A percentile compares a stretch with the other conserved stretches of the same genome.
These are phyloP conservation scores for Cladosporium halotolerans DNA, from an alignment of 2,329 filamentous ascomycete species.

Conservation along the genomic window DNA sequence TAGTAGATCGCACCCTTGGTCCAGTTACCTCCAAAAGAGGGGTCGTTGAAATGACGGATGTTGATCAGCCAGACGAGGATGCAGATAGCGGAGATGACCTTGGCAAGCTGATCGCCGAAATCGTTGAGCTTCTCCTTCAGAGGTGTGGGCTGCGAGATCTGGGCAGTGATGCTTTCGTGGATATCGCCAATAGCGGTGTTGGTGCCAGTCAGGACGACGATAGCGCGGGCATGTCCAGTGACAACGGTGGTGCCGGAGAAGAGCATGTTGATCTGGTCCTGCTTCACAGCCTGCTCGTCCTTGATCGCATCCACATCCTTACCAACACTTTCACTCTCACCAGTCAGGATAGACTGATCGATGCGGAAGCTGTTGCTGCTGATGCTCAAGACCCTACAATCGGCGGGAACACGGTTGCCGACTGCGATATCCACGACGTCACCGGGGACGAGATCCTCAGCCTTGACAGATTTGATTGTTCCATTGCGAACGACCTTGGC, in stretches of 20 bases:
- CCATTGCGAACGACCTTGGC: constrained; percentile 89
- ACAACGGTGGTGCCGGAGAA: constrained; percentile 98
- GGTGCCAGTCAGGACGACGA: constrained; percentile 83
- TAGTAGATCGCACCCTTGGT: constrained; percentile 98
- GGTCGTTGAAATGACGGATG: constrained; percentile 92
- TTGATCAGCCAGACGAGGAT: constrained; percentile 98
- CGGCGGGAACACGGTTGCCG: constrained; percentile 88
- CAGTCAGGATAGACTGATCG: constrained; percentile 94
- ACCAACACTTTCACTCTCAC: constrained; percentile 92
- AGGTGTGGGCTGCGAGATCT: constrained; percentile 95
- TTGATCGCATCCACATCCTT: constrained; percentile 68
- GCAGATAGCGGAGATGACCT: constrained; percentile 97
- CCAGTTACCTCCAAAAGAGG: constrained; percentile 78
- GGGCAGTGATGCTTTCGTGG: constrained; percentile 94
- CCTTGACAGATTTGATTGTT: constrained; percentile 73
- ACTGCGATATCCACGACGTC: constrained; percentile 84
- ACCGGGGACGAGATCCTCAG: constrained; percentile 93
- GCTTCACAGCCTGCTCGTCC: constrained; percentile 83
- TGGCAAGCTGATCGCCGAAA: constrained; percentile 91
- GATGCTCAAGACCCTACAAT: constrained; percentile 82
- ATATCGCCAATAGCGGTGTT: constrained; percentile 97
- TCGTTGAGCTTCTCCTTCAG: constrained; percentile 98
- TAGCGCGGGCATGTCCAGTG: constrained; percentile 81
- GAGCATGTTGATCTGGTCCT: constrained; percentile 95
- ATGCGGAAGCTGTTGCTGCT: constrained; percentile 97